Base-by-base conservation (phyloP, 495 filamentous ascomycete species). In the Cairneyella variabilis region DNA sequence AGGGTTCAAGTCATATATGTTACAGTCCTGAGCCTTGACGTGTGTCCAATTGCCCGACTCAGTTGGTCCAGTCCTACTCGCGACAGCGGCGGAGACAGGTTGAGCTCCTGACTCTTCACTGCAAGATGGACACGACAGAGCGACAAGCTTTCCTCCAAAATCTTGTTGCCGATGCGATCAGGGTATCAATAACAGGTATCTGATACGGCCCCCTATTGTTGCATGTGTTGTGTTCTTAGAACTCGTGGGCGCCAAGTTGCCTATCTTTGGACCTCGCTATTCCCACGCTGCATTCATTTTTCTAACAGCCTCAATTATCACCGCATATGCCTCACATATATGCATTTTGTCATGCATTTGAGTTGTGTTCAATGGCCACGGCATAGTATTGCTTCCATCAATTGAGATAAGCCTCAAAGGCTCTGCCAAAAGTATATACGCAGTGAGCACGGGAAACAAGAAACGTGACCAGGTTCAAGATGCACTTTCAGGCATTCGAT, bases 381-480 rank as follows among this genome's bases (percentile, higher is more conserved):
- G 14, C 28, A 32, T 14, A 32, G 28, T 14, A 32, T 32, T 14
- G 14, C 14, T 14, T 32, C 28, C 28, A 32, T 16, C 20, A 14
- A 44, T 12, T 44, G 41, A 20, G 22, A n/a, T 16, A 27, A 14
- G 23, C 41, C 41, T 14, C 41, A 25, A 23, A 20, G 23, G 38
- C 38, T 21, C n/a, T 12, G 23, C 3, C 5, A 25, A 23, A 20
- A 44, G 20, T 14, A 18, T 44, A 20, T 23, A 2, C 26, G 41
- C 21, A 12, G 28, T 16, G 3, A 17, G 20, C 7, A 20, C 18
- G 5, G 20, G 47, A 34, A 38, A 17, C 12, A 39, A 34, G 20
- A 44, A 44, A 23, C 41, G 23, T 18, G 41, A 25, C 41, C 22
- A 44, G 41, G 41, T 44, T 44, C 41, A 44, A 44, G 41, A 7